Percentiles rank a stretch among this genome's conserved stretches.
phyloP scores from a whole-genome alignment of 2,329 filamentous ascomycete species.

The Epichloe sp. region DNA sequence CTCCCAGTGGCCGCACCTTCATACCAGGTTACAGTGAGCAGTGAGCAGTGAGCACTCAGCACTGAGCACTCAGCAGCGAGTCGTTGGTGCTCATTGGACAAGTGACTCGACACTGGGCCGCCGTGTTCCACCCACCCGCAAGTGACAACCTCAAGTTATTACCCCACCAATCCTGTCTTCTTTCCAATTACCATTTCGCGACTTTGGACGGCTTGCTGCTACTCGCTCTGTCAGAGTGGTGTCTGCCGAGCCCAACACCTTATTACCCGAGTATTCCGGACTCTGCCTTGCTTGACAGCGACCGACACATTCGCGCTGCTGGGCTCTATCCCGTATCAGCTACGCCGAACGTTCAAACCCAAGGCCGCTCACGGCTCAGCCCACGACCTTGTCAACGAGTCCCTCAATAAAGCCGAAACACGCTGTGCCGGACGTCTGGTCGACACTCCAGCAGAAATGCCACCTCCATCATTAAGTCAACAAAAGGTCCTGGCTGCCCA shows the following conservation, averaged over 20 bases:
- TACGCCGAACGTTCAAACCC: background rate
- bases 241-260: background rate
- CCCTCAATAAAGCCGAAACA: background rate
- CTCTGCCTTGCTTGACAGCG: background rate
- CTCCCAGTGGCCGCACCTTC: no score
- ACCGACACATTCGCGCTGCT: background rate
- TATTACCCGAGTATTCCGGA: background rate
- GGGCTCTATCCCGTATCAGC: background rate
- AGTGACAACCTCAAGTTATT: background rate
- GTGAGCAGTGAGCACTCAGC: no score
- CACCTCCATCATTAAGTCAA: conserved; percentile 22
- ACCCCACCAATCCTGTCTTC: conserved; percentile 1
- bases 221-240: background rate
- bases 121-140: background rate
- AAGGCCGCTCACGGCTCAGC: background rate
- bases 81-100: conserved; percentile 4
- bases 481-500: conserved; percentile 27
- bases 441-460: conserved; percentile 19
- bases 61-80: background rate
- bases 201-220: conserved; percentile 1
- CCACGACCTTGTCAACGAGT: background rate
- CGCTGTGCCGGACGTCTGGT: background rate
- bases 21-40: no score
- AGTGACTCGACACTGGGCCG: no score
- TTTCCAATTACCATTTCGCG: background rate